Evolutionary conservation across 2,329 filamentous ascomycete species (phyloP), one percentile per base, ranked within the genome.

Genomic region (Colletotrichum trifolii): DNA sequence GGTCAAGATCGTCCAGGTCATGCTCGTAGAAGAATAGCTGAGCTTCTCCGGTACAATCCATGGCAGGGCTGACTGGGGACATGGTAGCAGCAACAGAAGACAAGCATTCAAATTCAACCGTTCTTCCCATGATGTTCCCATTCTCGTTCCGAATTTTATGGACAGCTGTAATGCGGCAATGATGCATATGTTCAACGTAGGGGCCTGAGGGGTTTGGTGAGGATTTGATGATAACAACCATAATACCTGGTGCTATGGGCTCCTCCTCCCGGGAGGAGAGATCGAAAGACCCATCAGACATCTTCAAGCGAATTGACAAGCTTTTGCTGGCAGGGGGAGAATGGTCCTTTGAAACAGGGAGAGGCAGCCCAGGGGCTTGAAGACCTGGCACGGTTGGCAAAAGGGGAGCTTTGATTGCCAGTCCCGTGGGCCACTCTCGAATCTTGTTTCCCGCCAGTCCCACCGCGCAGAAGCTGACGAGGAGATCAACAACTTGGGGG

Each of bases 401-500:
- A 10, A 58, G 10, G 11, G 75, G 73, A 9, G 76, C 75, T 53
- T 73, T 77, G n/a, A 83, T 70, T 2, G 69, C 70, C 12, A 84
- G 70, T 1, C 83, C 83, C 0, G 69, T 67, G 0, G 83, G 84
- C 56, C 82, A 79, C 42, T 82, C 76, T 7, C 82, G 79, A 25
- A 84, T 75, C 1, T 69, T 75, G 39, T 75, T 76, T 11, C 53
- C 67, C 9, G 64, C 62, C 6, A 89, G 81, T 50, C 88, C 86
- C 11, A 79, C 73, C 72, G 94, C 96, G 74, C 93, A 94, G 73
- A 97, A 92, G 75, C 89, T 94, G 50, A 96, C 78, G 1, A 97
- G 83, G 2, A 97, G 82, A 73, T 97, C 94, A 11, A 97, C 91
- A 1, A 97, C 93, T 60, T 89, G 87, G 2, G 93, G 92, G 73